Percentiles rank a stretch among this genome's conserved stretches.
phyloP scores from a whole-genome alignment of 345 rosid genomes.

The Eucalyptus pauciflora region DNA sequence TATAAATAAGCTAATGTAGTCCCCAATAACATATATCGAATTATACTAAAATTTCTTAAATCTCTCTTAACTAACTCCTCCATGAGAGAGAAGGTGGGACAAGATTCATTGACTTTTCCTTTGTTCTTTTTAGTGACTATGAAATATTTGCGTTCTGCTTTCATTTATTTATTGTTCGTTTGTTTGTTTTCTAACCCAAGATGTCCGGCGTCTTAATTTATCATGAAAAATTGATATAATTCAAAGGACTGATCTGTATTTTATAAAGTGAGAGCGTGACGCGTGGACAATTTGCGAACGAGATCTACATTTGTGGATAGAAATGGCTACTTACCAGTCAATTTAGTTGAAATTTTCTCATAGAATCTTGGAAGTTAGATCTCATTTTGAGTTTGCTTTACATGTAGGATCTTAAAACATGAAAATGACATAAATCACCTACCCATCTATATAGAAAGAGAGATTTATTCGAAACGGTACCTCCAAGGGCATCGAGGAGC shows the following conservation, averaged over 20 bases:
- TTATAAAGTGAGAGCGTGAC: not conserved
- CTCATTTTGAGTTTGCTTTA: not conserved
- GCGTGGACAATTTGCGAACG: not conserved
- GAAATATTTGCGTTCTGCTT: not conserved
- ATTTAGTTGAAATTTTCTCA: not conserved
- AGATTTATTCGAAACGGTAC: not conserved
- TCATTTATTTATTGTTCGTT: not conserved
- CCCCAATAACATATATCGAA: no score
- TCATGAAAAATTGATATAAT: not conserved
- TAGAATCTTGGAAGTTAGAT: not conserved
- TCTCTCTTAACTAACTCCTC: not conserved
- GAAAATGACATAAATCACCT: not conserved
- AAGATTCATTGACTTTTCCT: not conserved
- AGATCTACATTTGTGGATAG: not conserved
- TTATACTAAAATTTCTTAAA: no score
- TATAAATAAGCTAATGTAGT: no score
- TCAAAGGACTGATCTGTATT: not conserved
- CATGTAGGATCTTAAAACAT: not conserved
- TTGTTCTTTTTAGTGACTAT: not conserved
- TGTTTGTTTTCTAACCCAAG: not conserved
- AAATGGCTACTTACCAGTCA: not conserved
- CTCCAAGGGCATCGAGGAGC: conserved; percentile 39
- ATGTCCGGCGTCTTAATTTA: not conserved
- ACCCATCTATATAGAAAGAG: not conserved
- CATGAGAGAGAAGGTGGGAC: not conserved